Conservation (phyloP, 306 rosid species). For the Astragalus glycyphyllos region DNA sequence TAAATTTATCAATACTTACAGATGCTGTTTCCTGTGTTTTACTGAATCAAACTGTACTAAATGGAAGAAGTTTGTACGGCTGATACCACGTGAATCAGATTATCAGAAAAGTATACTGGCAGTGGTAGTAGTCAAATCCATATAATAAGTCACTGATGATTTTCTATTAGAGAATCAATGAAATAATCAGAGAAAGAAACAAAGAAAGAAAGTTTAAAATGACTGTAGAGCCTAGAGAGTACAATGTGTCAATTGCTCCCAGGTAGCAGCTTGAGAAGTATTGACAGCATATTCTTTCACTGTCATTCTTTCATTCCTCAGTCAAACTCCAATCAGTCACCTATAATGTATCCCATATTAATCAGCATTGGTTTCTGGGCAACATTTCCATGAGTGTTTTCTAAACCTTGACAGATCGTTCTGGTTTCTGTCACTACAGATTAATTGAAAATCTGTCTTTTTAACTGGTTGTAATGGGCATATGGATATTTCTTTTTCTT, state of each 20-base stretch:
- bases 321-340: background rate
- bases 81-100: background rate
- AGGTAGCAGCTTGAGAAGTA: background rate
- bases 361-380: background rate
- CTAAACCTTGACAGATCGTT: background rate
- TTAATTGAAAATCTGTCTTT: slow-evolving; percentile 7
- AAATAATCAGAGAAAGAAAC: background rate
- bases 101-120: slow-evolving; percentile 18
- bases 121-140: slow-evolving; percentile 16
- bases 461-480: background rate
- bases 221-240: background rate
- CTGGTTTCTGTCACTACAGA: slow-evolving; percentile 6
- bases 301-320: background rate
- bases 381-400: background rate
- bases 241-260: background rate
- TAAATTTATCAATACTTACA: background rate
- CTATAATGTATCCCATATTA: slow-evolving; percentile 1
- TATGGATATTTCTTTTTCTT: background rate
- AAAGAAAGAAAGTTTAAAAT: background rate
- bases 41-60: slow-evolving; percentile 10
- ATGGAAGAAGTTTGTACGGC: background rate
- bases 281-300: background rate
- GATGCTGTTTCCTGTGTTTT: background rate
- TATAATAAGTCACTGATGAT: slow-evolving; percentile 6
- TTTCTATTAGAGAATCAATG: slow-evolving; percentile 10